Conservation (phyloP, 1,139 yeast genomes). For the Geotrichum klebahnii region DNA sequence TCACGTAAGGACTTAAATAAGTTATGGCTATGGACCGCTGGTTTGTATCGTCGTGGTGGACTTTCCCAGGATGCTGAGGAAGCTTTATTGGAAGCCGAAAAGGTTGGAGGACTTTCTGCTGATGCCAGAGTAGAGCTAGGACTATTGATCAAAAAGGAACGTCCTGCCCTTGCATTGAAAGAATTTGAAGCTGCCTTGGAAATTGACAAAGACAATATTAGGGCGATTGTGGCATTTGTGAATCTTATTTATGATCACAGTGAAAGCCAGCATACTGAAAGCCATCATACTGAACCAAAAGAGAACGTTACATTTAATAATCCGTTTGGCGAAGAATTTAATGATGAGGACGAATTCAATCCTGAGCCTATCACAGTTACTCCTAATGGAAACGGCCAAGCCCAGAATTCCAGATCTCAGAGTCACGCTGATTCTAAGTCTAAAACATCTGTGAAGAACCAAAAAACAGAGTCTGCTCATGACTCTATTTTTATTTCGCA, state of each 20-base stretch:
- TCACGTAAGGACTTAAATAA: conserved; percentile 44
- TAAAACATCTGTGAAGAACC: neutral
- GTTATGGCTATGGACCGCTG: conserved; percentile 73
- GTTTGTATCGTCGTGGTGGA: conserved; percentile 57
- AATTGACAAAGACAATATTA: conserved; percentile 48
- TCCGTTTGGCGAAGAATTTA: neutral
- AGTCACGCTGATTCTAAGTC: conserved; percentile 10
- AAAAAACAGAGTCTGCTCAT: neutral
- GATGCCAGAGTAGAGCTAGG: conserved; percentile 57
- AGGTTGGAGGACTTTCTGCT: conserved; percentile 48
- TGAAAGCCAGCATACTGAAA: conserved; percentile 10
- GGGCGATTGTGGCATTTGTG: conserved; percentile 65
- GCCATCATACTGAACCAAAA: conserved; percentile 26
- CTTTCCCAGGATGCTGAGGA: conserved; percentile 60
- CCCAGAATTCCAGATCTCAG: neutral
- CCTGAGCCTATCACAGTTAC: neutral
- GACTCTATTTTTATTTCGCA: conserved; percentile 40
- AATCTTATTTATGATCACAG: conserved; percentile 49
- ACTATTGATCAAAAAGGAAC: conserved; percentile 42
- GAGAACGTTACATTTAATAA: conserved; percentile 10
- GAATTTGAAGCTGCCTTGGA: conserved; percentile 69
- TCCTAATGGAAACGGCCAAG: too few relatives aligned
- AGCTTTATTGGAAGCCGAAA: conserved; percentile 70
- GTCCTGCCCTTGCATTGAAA: conserved; percentile 48
- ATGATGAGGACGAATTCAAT: neutral